These are phyloP conservation scores for Cutaneotrichosporon curvatum DNA, from an alignment of 1,284 basidiomycete genomes.

Conservation along the genomic window DNA sequence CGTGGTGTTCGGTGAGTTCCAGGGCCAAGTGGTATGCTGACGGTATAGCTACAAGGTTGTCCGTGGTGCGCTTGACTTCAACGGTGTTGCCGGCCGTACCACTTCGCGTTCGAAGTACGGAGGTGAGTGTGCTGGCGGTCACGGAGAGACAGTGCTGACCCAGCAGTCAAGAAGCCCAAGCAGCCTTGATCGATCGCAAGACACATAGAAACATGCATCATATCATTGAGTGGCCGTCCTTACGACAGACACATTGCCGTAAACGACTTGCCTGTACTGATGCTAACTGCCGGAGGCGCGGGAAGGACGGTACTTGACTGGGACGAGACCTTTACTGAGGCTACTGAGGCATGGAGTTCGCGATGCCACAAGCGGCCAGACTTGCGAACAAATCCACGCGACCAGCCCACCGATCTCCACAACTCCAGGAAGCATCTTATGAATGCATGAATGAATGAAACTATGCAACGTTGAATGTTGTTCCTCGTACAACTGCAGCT, in stretches of 20 bases:
- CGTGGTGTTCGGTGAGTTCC: conserved; percentile 79
- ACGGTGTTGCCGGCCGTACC: conserved; percentile 77
- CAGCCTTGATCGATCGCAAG: neutral
- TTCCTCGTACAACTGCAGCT: no score
- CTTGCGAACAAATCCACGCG: no score
- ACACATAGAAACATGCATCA: neutral
- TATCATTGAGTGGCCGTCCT: neutral
- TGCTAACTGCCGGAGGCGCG: no score
- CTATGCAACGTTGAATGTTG: no score
- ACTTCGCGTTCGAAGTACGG: conserved; percentile 87
- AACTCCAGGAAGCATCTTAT: no score
- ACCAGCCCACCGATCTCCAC: no score
- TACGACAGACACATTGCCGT: neutral
- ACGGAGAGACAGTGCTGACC: neutral
- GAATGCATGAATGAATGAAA: no score
- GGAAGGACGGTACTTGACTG: no score
- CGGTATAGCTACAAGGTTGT: conserved; percentile 86
- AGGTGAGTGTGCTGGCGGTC: conserved; percentile 35
- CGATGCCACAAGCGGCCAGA: no score
- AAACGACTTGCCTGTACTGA: neutral
- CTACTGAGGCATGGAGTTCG: no score
- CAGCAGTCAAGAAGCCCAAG: neutral
- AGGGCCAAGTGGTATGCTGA: neutral
- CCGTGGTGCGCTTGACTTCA: conserved; percentile 85
- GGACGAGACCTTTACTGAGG: no score